Evolutionary conservation across 2,329 filamentous ascomycete genomes (phyloP).

Genomic region (Gnomoniopsis sp.): DNA sequence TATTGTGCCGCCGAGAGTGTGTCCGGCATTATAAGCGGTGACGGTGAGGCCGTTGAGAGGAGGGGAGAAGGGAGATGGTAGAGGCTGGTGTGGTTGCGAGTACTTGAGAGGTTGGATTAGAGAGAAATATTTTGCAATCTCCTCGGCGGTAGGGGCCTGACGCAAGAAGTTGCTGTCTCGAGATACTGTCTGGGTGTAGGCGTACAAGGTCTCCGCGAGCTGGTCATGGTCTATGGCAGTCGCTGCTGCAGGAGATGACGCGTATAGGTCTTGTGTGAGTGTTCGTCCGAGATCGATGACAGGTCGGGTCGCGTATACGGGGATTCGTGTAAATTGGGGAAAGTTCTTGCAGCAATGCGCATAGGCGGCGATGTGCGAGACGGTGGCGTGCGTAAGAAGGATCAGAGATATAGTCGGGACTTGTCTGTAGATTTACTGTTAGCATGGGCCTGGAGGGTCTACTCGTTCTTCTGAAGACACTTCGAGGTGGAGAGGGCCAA

Average conservation of each 20-base stretch:
- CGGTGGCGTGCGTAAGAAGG: conserved; percentile 90
- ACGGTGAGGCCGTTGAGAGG: conserved; percentile 88
- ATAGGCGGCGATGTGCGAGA: conserved; percentile 87
- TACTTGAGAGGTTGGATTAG: conserved; percentile 92
- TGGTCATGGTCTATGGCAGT: conserved; percentile 74
- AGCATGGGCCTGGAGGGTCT: not conserved
- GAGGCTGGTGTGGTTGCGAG: conserved; percentile 89
- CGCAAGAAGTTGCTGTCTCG: conserved; percentile 54
- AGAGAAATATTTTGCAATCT: conserved; percentile 90
- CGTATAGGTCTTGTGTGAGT: conserved; percentile 86
- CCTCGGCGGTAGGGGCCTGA: conserved; percentile 74
- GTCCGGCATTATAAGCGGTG: conserved; percentile 94
- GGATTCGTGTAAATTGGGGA: conserved; percentile 85
- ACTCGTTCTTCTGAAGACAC: not conserved
- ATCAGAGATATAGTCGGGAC: conserved; percentile 89
- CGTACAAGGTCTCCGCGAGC: conserved; percentile 62
- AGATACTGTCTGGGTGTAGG: conserved; percentile 49
- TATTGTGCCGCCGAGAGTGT: conserved; percentile 94
- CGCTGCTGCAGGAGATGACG: conserved; percentile 81
- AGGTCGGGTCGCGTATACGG: conserved; percentile 89
- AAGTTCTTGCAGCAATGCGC: conserved; percentile 97
- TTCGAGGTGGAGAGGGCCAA: conserved; percentile 14
- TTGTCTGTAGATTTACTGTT: conserved; percentile 54
- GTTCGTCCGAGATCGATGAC: conserved; percentile 92
- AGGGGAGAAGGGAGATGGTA: conserved; percentile 82